Evolutionary conservation across 1,284 basidiomycete species (phyloP).

Genomic region (Irpex sp.): DNA sequence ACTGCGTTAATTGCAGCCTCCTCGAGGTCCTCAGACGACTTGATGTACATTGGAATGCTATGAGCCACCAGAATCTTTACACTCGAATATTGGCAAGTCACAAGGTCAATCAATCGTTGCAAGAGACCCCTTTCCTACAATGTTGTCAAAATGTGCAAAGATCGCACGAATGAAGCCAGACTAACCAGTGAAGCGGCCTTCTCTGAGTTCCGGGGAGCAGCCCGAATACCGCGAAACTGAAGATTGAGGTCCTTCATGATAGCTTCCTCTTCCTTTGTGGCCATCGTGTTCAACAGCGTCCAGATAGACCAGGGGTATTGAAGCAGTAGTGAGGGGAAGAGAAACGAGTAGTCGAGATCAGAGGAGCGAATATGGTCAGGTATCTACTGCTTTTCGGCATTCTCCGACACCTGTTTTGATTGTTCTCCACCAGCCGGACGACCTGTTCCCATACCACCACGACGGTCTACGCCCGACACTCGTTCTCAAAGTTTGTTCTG

Average conservation of each 20-base stretch:
- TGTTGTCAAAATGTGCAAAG: not conserved
- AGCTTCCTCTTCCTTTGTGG: not conserved
- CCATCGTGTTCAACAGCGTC: not conserved
- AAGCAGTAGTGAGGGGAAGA: not conserved
- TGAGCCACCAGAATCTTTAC: conserved; percentile 54
- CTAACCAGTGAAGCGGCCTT: conserved; percentile 7
- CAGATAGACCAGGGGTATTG: not conserved
- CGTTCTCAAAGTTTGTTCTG: not conserved
- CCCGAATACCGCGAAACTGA: conserved; percentile 23
- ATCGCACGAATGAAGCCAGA: not conserved
- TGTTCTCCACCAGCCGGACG: not conserved
- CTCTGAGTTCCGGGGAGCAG: conserved; percentile 19
- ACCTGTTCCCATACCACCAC: not conserved
- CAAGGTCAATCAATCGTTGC: conserved; percentile 31
- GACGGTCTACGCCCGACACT: not conserved
- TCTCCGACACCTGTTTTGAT: not conserved
- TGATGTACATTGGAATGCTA: conserved; percentile 53
- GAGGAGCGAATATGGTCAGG: not conserved
- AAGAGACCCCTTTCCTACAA: conserved; percentile 31
- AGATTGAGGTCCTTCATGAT: not conserved
- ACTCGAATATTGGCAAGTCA: conserved; percentile 28
- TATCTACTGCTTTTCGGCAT: not conserved
- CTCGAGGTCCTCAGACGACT: conserved; percentile 61
- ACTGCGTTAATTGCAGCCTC: conserved; percentile 69
- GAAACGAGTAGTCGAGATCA: not conserved